Percentiles rank a stretch among this genome's conserved stretches.
These are phyloP conservation scores for Daldinia caldariorum DNA, from an alignment of 495 filamentous ascomycete species.

Conservation along the genomic window DNA sequence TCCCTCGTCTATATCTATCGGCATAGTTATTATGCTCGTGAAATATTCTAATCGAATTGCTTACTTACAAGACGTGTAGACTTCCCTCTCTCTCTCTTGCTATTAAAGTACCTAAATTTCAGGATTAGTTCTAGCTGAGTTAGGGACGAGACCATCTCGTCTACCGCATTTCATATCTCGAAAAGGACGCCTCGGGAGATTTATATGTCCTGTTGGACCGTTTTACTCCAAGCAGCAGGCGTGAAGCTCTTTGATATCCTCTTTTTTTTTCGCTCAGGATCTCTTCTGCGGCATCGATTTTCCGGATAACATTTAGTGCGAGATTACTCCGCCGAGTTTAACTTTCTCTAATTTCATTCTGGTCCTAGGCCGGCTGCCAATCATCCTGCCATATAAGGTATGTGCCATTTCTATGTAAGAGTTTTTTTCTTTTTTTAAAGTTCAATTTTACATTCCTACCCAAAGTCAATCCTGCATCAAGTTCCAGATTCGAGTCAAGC, in stretches of 20 bases:
- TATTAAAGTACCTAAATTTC: background rate
- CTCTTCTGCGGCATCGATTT: background rate
- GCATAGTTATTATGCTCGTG: background rate
- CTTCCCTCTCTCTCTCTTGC: background rate
- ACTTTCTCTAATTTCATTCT: background rate
- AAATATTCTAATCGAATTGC: background rate
- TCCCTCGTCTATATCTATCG: background rate
- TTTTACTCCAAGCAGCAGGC: conserved; percentile 1
- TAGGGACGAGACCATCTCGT: background rate
- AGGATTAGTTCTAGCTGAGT: background rate
- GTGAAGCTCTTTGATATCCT: conserved; percentile 4
- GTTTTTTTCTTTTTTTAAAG: background rate
- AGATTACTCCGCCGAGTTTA: background rate
- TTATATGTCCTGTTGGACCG: conserved; percentile 19
- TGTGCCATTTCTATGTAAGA: conserved; percentile 1
- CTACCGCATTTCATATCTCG: conserved; percentile 13
- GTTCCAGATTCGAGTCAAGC: background rate
- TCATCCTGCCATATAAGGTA: conserved; percentile 12
- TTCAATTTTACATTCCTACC: background rate
- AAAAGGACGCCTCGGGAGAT: conserved; percentile 22
- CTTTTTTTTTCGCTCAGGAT: background rate
- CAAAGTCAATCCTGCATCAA: conserved; percentile 6
- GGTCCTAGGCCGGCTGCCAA: background rate
- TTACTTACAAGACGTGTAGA: conserved; percentile 5
- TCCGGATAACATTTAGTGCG: background rate